Evolutionary conservation across 768 basidiomycete species (phyloP).

Genomic region (Suillus discolor): DNA sequence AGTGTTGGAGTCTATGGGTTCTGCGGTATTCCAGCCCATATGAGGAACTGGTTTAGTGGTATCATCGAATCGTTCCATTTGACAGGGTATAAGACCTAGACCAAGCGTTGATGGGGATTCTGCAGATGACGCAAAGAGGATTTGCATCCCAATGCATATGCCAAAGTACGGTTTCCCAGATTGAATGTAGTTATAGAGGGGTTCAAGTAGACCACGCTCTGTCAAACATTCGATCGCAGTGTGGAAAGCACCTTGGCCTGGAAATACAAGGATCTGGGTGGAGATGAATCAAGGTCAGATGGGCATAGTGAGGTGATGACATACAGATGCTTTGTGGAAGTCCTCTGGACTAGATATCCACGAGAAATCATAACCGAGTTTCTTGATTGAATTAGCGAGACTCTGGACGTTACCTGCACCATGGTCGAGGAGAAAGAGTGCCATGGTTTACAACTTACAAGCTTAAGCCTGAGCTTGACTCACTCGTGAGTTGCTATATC

Average conservation of each 20-base stretch:
- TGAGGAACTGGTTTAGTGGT: slow-evolving; percentile 89
- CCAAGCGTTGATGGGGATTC: slow-evolving; percentile 74
- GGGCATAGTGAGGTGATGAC: slow-evolving; percentile 34
- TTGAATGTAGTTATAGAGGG: slow-evolving; percentile 77
- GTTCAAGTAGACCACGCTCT: slow-evolving; percentile 73
- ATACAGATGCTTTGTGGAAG: slow-evolving; percentile 86
- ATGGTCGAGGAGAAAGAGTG: slow-evolving; percentile 91
- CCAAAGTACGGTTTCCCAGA: slow-evolving; percentile 95
- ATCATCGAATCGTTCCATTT: slow-evolving; percentile 74
- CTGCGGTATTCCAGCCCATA: slow-evolving; percentile 94
- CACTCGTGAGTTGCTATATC: slow-evolving; percentile 11
- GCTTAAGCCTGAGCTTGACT: neutral
- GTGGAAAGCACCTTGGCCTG: slow-evolving; percentile 94
- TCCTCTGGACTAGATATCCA: slow-evolving; percentile 86
- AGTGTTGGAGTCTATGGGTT: slow-evolving; percentile 50
- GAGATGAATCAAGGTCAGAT: slow-evolving; percentile 15
- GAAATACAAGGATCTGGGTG: slow-evolving; percentile 87
- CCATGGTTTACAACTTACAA: slow-evolving; percentile 33
- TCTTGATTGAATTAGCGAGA: slow-evolving; percentile 86
- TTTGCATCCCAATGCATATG: slow-evolving; percentile 98
- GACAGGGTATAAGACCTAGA: slow-evolving; percentile 81
- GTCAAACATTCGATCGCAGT: slow-evolving; percentile 81
- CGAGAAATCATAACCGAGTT: slow-evolving; percentile 82
- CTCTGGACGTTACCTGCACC: slow-evolving; percentile 95
- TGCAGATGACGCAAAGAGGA: slow-evolving; percentile 84